Base-by-base conservation (phyloP, 176 grass and related monocot genomes). In the Olyra latifolia region DNA sequence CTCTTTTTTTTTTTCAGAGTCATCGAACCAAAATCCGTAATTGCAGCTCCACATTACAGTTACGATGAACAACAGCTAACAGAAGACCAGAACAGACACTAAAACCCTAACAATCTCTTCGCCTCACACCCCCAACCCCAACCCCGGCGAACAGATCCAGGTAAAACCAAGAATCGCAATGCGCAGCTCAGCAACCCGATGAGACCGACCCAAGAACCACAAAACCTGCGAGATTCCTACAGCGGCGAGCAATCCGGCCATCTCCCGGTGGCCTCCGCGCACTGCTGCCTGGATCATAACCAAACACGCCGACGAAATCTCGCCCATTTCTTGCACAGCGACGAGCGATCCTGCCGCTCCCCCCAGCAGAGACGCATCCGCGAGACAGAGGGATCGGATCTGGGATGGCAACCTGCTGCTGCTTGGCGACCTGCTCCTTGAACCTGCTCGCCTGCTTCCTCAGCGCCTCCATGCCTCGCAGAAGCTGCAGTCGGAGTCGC, bases 381-480 rank as follows among this genome's bases (percentile, higher is more conserved):
- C 66, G 38, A 81, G 62, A 49, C 3, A 19, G 44, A 45, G 69
- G 62, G 39, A 65, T 41, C 66, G 61, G 63, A 78, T 47, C 68
- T 56, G 19, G 50, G 39, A 65, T 44, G n/a, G 72, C 14, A 30
- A 99, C 92, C 90, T 95, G 96, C 74, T 98, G 95, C 79, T 98
- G 92, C 84, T 91, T 99, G 79, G 92, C 87, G 70, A 99, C 92
- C 83, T 99, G 92, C 84, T 99, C 96, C 90, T 92, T 94, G 24
- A 95, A 80, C 87, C 86, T 95, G 86, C 22, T 91, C 43, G 92
- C 96, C 86, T 95, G 92, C 82, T 94, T 99, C 86, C 96, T 93
- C 59, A 99, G 87, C 83, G 81, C 86, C 69, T 99, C 96, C 92
- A 99, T 99, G 62, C 9, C 43, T 57, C 47, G 19, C 76, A 14